These are phyloP conservation scores for Casuarina glauca DNA, from an alignment of 306 rosid species.

Conservation along the genomic window DNA sequence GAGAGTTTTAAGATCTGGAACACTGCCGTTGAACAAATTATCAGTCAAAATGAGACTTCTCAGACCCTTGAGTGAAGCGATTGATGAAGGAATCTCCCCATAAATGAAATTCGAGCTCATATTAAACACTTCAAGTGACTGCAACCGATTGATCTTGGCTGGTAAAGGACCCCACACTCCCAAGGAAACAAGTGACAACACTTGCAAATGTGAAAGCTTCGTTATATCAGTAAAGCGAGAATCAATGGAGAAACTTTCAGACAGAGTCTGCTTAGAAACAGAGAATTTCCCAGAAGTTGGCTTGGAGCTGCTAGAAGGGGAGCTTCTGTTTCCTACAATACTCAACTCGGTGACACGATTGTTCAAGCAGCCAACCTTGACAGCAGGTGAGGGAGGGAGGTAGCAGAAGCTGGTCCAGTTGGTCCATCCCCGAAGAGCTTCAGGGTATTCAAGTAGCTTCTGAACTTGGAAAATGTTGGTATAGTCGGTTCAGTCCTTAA, in stretches of 20 bases:
- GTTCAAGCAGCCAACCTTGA: conserved; percentile 59
- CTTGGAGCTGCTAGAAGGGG: conserved; percentile 40
- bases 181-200: conserved; percentile 59
- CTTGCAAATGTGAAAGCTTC: conserved; percentile 65
- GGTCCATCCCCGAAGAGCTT: conserved; percentile 63
- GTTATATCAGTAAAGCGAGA: conserved; percentile 65
- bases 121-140: conserved; percentile 61
- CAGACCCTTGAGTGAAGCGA: conserved; percentile 46
- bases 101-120: conserved; percentile 65
- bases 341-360: conserved; percentile 58
- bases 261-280: conserved; percentile 44
- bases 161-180: conserved; percentile 95
- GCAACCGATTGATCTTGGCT: conserved; percentile 51
- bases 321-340: conserved; percentile 55
- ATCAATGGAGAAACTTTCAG: conserved; percentile 65
- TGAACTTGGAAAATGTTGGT: conserved; percentile 35
- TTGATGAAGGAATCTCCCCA: conserved; percentile 60
- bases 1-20: conserved; percentile 56
- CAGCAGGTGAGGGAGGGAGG: conserved; percentile 59
- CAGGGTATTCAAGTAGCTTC: conserved; percentile 72
- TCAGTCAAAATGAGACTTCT: conserved; percentile 61
- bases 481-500: no score
- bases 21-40: conserved; percentile 67
- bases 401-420: conserved; percentile 69
- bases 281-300: conserved; percentile 27